phyloP scores from a whole-genome alignment of 768 basidiomycete genomes.

The Pleurotus cornucopiae region DNA sequence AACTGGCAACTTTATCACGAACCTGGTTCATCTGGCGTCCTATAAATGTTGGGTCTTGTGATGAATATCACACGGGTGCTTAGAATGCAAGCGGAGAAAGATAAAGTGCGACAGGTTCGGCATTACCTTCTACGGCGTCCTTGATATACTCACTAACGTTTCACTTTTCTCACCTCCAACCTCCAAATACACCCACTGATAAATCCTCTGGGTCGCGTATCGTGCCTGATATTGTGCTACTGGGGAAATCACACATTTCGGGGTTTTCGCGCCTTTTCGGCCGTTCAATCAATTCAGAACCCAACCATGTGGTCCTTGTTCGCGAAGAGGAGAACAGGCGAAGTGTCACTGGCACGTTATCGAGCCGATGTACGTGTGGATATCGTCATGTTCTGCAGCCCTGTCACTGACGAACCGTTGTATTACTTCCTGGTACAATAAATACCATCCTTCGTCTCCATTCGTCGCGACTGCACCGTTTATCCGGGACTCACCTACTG shows the following conservation, averaged over 20 bases:
- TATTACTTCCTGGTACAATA: conserved; percentile 6
- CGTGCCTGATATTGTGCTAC: not conserved
- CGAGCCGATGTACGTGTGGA: conserved; percentile 66
- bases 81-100: conserved; percentile 84
- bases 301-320: conserved; percentile 80
- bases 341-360: conserved; percentile 83
- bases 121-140: not conserved
- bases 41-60: conserved; percentile 19
- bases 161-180: conserved; percentile 17
- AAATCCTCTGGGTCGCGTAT: no score
- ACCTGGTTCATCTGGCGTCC: conserved; percentile 11
- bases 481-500: not conserved
- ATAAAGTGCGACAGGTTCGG: conserved; percentile 82
- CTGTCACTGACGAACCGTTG: conserved; percentile 12
- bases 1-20: not conserved
- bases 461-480: not conserved
- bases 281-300: conserved; percentile 36
- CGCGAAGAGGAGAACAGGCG: conserved; percentile 71
- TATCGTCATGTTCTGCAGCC: not conserved
- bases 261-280: conserved; percentile 4
- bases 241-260: conserved; percentile 2
- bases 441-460: conserved; percentile 14
- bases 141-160: not conserved
- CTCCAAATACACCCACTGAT: not conserved
- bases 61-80: conserved; percentile 23